phyloP scores from a whole-genome alignment of 2,329 filamentous ascomycete species.

The Colletotrichum ledebouriae region DNA sequence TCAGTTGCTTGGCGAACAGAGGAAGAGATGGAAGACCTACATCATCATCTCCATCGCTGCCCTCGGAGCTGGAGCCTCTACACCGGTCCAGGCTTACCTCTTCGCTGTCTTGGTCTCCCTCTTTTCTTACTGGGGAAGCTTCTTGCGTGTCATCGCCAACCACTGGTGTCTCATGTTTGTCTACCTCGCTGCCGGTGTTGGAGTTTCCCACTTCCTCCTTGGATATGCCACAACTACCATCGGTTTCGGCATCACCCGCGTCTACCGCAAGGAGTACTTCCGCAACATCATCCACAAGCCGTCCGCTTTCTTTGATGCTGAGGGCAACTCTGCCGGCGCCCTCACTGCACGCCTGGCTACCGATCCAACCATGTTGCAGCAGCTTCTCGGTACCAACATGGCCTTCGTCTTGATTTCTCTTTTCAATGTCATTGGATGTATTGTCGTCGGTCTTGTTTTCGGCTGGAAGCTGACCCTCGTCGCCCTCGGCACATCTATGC shows the following conservation, averaged over 20 bases:
- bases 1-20: slow-evolving; percentile 37
- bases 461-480: slow-evolving; percentile 57
- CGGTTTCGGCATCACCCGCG: slow-evolving; percentile 38
- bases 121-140: slow-evolving; percentile 39
- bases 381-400: slow-evolving; percentile 44
- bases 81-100: slow-evolving; percentile 40
- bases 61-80: slow-evolving; percentile 39
- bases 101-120: slow-evolving; percentile 39
- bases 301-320: slow-evolving; percentile 50
- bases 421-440: slow-evolving; percentile 42
- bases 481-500: slow-evolving; percentile 46
- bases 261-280: slow-evolving; percentile 48
- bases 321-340: slow-evolving; percentile 45
- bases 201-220: slow-evolving; percentile 45
- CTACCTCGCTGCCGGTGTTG: slow-evolving; percentile 44
- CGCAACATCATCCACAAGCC: slow-evolving; percentile 50
- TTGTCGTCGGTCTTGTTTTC: slow-evolving; percentile 50
- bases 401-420: slow-evolving; percentile 41
- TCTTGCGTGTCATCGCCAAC: slow-evolving; percentile 55
- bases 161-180: slow-evolving; percentile 45
- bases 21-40: slow-evolving; percentile 40
- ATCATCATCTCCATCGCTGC: slow-evolving; percentile 33
- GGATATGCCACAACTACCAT: slow-evolving; percentile 49
- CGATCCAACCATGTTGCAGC: slow-evolving; percentile 42
- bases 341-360: slow-evolving; percentile 46